Conservation (phyloP, 2,329 filamentous ascomycete species). For the Talaromyces piceae region DNA sequence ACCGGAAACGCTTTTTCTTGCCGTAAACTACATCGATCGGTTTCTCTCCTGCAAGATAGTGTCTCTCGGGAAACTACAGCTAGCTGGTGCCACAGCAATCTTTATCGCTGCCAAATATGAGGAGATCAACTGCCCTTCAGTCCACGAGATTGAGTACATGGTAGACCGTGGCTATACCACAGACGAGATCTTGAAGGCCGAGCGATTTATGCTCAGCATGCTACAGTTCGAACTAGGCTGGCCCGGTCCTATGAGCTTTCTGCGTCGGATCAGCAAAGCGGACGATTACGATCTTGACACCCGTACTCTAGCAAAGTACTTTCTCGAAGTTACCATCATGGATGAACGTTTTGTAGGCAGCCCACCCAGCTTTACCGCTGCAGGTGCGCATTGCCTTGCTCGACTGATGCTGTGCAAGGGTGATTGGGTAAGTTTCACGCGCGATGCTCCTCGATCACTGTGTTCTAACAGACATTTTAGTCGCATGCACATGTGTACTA, state of each 20-base stretch:
- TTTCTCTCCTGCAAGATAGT: constrained; percentile 94
- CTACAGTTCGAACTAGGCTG: constrained; percentile 91
- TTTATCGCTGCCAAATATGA: constrained; percentile 97
- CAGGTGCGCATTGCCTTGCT: constrained; percentile 85
- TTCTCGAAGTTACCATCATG: constrained; percentile 94
- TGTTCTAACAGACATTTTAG: constrained; percentile 37
- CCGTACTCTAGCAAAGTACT: constrained; percentile 92
- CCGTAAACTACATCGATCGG: constrained; percentile 94
- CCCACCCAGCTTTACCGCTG: constrained; percentile 82
- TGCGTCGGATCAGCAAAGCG: constrained; percentile 93
- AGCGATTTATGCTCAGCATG: constrained; percentile 97
- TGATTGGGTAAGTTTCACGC: constrained; percentile 67
- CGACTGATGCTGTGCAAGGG: constrained; percentile 85
- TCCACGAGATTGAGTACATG: constrained; percentile 97
- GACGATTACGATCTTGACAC: constrained; percentile 97
- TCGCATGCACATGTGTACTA: constrained; percentile 80
- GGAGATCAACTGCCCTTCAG: constrained; percentile 94
- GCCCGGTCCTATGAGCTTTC: constrained; percentile 98
- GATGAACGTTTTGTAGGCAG: constrained; percentile 93
- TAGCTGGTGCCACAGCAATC: constrained; percentile 91
- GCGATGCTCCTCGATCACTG: background rate
- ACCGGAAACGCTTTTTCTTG: constrained; percentile 89
- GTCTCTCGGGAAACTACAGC: constrained; percentile 86
- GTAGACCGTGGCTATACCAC: constrained; percentile 83
- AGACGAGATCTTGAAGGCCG: constrained; percentile 93